phyloP scores from a whole-genome alignment of 768 basidiomycete genomes.

The Tephrocybe sp. region DNA sequence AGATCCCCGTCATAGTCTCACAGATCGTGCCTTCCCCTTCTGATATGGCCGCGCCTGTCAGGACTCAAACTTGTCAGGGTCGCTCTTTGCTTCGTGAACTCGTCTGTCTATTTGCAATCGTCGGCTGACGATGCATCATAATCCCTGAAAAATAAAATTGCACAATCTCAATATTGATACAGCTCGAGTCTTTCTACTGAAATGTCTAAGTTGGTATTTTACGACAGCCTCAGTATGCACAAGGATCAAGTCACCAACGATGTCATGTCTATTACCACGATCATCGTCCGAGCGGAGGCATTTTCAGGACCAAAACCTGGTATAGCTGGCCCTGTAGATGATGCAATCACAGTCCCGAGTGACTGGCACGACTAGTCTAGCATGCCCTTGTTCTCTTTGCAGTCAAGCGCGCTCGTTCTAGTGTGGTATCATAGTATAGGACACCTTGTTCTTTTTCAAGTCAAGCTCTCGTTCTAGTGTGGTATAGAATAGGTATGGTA shows the following conservation, averaged over 20 bases:
- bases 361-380: no score
- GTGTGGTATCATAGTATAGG: no score
- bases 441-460: neutral
- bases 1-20: neutral
- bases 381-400: no score
- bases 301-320: no score
- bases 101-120: neutral
- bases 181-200: no score
- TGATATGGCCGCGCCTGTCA: constrained; percentile 8
- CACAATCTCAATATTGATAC: no score
- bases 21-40: constrained; percentile 11
- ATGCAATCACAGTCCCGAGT: constrained; percentile 3
- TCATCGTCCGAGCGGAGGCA: no score
- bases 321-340: neutral
- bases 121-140: neutral
- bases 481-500: neutral
- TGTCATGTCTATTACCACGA: no score
- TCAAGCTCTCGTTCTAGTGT: neutral
- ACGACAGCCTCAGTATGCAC: no score
- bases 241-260: no score
- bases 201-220: no score
- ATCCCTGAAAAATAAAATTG: no score
- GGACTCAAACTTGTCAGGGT: constrained; percentile 1
- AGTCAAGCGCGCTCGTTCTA: neutral
- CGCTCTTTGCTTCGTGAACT: neutral